Conservation (phyloP, 208 protist genomes). For the Trypanosoma vivax region DNA sequence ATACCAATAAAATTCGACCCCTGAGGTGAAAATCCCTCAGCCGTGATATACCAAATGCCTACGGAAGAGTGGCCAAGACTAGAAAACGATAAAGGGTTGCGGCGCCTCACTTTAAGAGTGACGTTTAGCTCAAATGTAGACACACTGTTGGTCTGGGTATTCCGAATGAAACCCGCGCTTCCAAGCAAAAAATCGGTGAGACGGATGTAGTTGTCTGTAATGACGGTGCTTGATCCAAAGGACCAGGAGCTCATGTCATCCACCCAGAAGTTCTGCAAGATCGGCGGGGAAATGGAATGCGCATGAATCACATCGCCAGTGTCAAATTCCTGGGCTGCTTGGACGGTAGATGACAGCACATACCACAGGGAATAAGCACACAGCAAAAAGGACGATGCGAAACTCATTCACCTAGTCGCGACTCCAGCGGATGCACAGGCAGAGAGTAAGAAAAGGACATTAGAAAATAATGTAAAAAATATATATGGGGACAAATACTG, state of each 20-base stretch:
- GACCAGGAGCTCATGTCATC: slow-evolving; percentile 40
- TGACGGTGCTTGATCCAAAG: slow-evolving; percentile 34
- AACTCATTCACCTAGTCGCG: too few relatives aligned
- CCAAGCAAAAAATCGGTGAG: slow-evolving; percentile 20
- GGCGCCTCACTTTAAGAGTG: slow-evolving; percentile 26
- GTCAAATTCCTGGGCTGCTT: background rate
- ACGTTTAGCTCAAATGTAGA: slow-evolving; percentile 31
- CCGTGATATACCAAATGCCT: slow-evolving; percentile 32
- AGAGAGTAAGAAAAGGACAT: background rate
- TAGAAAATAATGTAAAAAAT: slow-evolving; percentile 4
- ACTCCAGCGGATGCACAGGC: background rate
- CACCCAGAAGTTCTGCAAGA: slow-evolving; percentile 41
- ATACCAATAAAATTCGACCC: slow-evolving; percentile 39
- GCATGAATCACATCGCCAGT: slow-evolving; percentile 26
- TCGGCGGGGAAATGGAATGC: slow-evolving; percentile 39
- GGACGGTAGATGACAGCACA: background rate
- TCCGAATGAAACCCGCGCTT: slow-evolving; percentile 36
- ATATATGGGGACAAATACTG: slow-evolving; percentile 1
- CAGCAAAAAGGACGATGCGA: too few relatives aligned
- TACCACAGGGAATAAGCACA: background rate
- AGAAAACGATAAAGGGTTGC: background rate
- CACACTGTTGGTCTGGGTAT: slow-evolving; percentile 31
- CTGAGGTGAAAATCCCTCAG: slow-evolving; percentile 5
- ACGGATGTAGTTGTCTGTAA: slow-evolving; percentile 38
- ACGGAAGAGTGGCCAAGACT: slow-evolving; percentile 11